A percentile compares a stretch with the other conserved stretches of the same genome.
Conservation (phyloP, 192 early-diverging fungal species). For the Neocallimastix lanati region DNA sequence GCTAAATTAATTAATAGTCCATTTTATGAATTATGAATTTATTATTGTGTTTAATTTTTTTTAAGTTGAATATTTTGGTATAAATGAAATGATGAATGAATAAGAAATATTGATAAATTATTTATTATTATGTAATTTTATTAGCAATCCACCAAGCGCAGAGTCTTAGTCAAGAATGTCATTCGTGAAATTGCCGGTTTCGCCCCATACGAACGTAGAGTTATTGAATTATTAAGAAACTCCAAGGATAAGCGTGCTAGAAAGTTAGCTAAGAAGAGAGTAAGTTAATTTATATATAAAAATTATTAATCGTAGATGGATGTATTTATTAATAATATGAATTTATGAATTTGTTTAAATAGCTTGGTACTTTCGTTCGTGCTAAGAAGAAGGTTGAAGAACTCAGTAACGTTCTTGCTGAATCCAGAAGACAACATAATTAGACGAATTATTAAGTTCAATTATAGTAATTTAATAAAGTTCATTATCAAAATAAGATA, state of each 20-base stretch:
- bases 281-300: constrained; percentile 11
- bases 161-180: constrained; percentile 76
- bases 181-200: constrained; percentile 95
- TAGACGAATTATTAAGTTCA: neutral
- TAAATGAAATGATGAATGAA: too few species aligned
- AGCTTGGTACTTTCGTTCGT: constrained; percentile 89
- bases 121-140: neutral
- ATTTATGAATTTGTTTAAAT: constrained; percentile 2
- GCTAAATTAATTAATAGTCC: too few species aligned
- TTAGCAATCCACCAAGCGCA: constrained; percentile 38
- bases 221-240: constrained; percentile 99
- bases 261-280: constrained; percentile 93
- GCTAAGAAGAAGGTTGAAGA: constrained; percentile 99
- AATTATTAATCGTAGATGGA: constrained; percentile 6
- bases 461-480: neutral
- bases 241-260: constrained; percentile 99
- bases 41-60: too few species aligned
- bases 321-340: neutral
- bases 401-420: constrained; percentile 77
- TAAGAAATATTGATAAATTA: too few species aligned
- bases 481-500: neutral
- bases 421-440: constrained; percentile 57
- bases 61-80: too few species aligned
- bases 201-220: constrained; percentile 94
- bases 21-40: too few species aligned